Evolutionary conservation across 192 early-diverging fungal genomes (phyloP).

Genomic region (Coemansia sp.): DNA sequence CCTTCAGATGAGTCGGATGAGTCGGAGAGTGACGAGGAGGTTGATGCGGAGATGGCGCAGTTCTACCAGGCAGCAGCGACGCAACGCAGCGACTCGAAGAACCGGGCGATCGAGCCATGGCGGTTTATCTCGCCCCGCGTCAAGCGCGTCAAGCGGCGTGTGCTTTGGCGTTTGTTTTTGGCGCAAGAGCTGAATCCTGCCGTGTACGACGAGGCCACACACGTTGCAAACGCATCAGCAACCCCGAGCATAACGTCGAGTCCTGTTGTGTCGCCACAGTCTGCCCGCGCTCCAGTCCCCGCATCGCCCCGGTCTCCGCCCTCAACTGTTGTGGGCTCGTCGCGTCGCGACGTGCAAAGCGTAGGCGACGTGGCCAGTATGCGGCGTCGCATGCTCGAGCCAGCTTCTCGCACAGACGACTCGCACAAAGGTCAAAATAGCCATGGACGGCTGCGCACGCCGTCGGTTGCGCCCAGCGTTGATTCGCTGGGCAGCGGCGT

Average conservation of each 20-base stretch:
- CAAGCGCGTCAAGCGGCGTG: slow-evolving; percentile 52
- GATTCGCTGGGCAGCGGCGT: slow-evolving; percentile 10
- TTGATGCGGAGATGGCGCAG: neutral
- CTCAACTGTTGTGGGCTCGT: neutral
- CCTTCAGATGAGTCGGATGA: neutral
- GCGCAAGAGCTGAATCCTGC: slow-evolving; percentile 49
- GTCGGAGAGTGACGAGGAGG: slow-evolving; percentile 9
- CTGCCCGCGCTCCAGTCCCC: neutral
- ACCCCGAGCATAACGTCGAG: slow-evolving; percentile 13
- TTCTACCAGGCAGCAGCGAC: slow-evolving; percentile 21
- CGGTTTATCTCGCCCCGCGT: slow-evolving; percentile 45
- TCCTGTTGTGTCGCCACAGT: slow-evolving; percentile 16
- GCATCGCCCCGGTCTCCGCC: neutral
- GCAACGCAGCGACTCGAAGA: slow-evolving; percentile 26
- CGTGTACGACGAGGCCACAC: slow-evolving; percentile 29
- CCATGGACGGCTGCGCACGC: slow-evolving; percentile 5
- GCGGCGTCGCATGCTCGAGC: slow-evolving; percentile 30
- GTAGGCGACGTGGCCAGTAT: slow-evolving; percentile 12
- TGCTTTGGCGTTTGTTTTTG: slow-evolving; percentile 53
- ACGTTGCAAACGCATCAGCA: neutral
- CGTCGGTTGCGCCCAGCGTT: slow-evolving; percentile 19
- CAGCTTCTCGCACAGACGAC: neutral
- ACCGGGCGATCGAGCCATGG: slow-evolving; percentile 43
- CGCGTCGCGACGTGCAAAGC: neutral
- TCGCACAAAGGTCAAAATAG: neutral